These are phyloP conservation scores for Pisolithus albus DNA, from an alignment of 768 basidiomycete genomes.

Conservation along the genomic window DNA sequence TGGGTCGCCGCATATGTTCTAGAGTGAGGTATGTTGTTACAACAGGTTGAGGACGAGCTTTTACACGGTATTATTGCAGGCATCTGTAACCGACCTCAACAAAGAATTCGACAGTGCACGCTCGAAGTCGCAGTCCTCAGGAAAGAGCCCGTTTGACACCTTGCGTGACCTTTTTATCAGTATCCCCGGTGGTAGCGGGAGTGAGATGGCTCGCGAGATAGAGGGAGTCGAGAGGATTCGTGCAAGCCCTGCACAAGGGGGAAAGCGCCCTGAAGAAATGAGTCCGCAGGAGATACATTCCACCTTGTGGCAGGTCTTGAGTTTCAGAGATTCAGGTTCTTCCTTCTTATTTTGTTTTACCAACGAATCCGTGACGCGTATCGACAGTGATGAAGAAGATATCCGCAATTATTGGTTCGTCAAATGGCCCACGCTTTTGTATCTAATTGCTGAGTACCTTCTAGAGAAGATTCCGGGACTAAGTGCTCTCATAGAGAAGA, in stretches of 20 bases:
- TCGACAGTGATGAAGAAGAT: constrained; percentile 70
- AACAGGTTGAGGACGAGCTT: constrained; percentile 5
- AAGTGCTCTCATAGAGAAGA: constrained; percentile 64
- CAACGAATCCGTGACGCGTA: background rate
- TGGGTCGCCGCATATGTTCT: background rate
- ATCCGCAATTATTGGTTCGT: constrained; percentile 57
- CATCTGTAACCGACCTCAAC: constrained; percentile 84
- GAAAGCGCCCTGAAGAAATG: constrained; percentile 75
- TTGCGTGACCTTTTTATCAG: constrained; percentile 57
- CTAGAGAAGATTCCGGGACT: constrained; percentile 82
- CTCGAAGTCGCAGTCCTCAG: constrained; percentile 35
- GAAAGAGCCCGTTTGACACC: constrained; percentile 35
- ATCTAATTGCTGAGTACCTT: background rate
- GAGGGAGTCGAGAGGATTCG: constrained; percentile 66
- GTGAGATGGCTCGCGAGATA: constrained; percentile 67
- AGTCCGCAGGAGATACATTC: constrained; percentile 81
- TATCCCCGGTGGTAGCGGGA: constrained; percentile 55
- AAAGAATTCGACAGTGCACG: constrained; percentile 68
- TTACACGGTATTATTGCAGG: constrained; percentile 32
- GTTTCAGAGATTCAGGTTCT: constrained; percentile 71
- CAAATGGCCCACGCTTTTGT: background rate
- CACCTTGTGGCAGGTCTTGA: constrained; percentile 79
- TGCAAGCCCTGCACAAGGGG: constrained; percentile 50
- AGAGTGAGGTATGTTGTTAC: constrained; percentile 22
- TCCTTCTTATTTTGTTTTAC: background rate